phyloP scores from a whole-genome alignment of 2,329 filamentous ascomycete species.

The Monosporascus sp. region DNA sequence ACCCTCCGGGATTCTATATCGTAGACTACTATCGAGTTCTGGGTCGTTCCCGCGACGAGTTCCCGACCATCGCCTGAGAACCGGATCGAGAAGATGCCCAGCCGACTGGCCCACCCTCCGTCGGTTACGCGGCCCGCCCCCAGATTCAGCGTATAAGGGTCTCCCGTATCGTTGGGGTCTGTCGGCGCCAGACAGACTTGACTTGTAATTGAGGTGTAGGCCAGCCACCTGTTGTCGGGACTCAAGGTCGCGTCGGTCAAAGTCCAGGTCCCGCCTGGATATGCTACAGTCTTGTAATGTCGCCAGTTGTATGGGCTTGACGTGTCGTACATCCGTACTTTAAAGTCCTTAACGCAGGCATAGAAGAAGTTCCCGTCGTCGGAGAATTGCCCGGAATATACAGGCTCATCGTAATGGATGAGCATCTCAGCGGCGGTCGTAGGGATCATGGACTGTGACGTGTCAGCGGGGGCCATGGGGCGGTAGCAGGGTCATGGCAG shows the following conservation, averaged over 20 bases:
- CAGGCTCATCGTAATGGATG: slow-evolving; percentile 78
- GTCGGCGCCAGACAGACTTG: slow-evolving; percentile 83
- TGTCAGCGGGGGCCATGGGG: slow-evolving; percentile 6
- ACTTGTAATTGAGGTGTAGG: slow-evolving; percentile 83
- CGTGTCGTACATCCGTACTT: slow-evolving; percentile 95
- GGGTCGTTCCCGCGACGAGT: slow-evolving; percentile 82
- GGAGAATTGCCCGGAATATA: slow-evolving; percentile 94
- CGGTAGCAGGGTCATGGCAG: background rate
- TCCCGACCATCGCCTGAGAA: slow-evolving; percentile 90
- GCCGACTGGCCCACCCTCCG: slow-evolving; percentile 31
- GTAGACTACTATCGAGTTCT: slow-evolving; percentile 77
- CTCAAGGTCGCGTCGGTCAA: slow-evolving; percentile 90
- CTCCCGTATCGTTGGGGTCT: slow-evolving; percentile 73
- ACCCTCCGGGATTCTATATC: slow-evolving; percentile 79
- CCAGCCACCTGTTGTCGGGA: slow-evolving; percentile 86
- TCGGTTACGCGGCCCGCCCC: slow-evolving; percentile 26
- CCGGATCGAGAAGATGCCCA: slow-evolving; percentile 80
- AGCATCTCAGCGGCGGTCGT: slow-evolving; percentile 74
- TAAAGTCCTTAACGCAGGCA: slow-evolving; percentile 85
- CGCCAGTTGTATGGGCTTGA: slow-evolving; percentile 93
- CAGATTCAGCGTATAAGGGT: slow-evolving; percentile 68
- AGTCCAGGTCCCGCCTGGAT: slow-evolving; percentile 89
- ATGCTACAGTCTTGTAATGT: slow-evolving; percentile 86
- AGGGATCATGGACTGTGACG: slow-evolving; percentile 65
- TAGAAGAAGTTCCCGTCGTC: slow-evolving; percentile 98